phyloP scores from a whole-genome alignment of 805 yeast species.

The Starmerella khaoyaiensis region DNA sequence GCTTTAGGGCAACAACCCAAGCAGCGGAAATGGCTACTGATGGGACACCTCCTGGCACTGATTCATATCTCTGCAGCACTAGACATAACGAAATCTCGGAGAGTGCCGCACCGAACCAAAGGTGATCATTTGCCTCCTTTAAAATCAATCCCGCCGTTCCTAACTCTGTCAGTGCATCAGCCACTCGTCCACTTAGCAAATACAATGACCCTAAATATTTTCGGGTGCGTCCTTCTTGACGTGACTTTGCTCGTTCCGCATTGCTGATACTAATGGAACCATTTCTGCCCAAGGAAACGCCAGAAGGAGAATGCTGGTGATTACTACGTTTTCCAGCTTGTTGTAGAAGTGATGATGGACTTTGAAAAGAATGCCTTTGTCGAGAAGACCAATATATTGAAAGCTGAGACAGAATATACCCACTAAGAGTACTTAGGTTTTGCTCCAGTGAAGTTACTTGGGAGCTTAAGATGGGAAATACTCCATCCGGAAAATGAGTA shows the following conservation, averaged over 20 bases:
- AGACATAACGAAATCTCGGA: conserved; percentile 65
- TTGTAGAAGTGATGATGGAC: conserved; percentile 37
- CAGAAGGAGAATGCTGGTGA: conserved; percentile 8
- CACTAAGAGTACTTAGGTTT: conserved; percentile 57
- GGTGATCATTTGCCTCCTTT: conserved; percentile 51
- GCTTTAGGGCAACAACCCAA: conserved; percentile 12
- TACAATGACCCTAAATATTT: conserved; percentile 68
- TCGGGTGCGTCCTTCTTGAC: conserved; percentile 57
- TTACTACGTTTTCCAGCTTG: background rate
- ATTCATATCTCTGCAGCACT: conserved; percentile 43
- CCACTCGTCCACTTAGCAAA: conserved; percentile 64
- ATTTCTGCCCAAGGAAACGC: conserved; percentile 18
- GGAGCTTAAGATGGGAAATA: conserved; percentile 22
- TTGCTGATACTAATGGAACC: conserved; percentile 28
- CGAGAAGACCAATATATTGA: conserved; percentile 57
- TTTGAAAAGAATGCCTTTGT: conserved; percentile 65
- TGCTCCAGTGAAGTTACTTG: conserved; percentile 39
- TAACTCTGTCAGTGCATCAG: conserved; percentile 57
- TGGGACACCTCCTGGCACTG: conserved; percentile 34
- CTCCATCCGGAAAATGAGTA: conserved; percentile 21
- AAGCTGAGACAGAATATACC: conserved; percentile 48
- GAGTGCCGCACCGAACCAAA: conserved; percentile 84
- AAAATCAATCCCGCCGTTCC: conserved; percentile 56
- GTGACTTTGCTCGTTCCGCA: conserved; percentile 31
- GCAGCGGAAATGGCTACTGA: conserved; percentile 20